Conservation (phyloP, 345 rosid species). For the Adansonia digitata region DNA sequence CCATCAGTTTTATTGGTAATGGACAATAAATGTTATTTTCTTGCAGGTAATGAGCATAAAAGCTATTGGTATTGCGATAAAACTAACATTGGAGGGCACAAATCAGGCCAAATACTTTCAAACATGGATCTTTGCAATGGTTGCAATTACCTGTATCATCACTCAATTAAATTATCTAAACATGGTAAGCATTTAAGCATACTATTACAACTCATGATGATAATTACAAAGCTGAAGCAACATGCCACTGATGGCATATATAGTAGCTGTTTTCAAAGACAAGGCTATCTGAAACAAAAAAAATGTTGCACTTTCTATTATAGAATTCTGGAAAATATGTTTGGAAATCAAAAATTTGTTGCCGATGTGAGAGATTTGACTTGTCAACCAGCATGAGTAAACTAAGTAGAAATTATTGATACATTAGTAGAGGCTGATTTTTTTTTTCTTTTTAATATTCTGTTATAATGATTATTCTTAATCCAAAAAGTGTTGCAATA, state of each 20-base stretch:
- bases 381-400: not conserved
- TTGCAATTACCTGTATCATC: constrained; percentile 63
- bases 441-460: not conserved
- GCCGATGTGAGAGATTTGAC: not conserved
- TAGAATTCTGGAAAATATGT: not conserved
- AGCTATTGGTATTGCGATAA: constrained; percentile 79
- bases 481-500: not conserved
- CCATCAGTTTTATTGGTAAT: not conserved
- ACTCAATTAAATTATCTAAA: constrained; percentile 70
- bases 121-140: constrained; percentile 76
- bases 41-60: constrained; percentile 78
- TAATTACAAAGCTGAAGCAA: not conserved
- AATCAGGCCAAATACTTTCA: constrained; percentile 56
- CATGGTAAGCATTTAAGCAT: constrained; percentile 43
- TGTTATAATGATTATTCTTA: not conserved
- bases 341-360: not conserved
- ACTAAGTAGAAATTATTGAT: not conserved
- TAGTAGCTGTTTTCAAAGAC: not conserved
- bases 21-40: not conserved
- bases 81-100: constrained; percentile 59
- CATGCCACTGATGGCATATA: not conserved
- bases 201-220: not conserved
- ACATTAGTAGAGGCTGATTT: not conserved
- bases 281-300: not conserved
- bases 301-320: not conserved